A percentile compares a stretch with the other conserved stretches of the same genome.
Evolutionary conservation across 306 rosid genomes (phyloP).

Genomic region (Begonia loranthoides): DNA sequence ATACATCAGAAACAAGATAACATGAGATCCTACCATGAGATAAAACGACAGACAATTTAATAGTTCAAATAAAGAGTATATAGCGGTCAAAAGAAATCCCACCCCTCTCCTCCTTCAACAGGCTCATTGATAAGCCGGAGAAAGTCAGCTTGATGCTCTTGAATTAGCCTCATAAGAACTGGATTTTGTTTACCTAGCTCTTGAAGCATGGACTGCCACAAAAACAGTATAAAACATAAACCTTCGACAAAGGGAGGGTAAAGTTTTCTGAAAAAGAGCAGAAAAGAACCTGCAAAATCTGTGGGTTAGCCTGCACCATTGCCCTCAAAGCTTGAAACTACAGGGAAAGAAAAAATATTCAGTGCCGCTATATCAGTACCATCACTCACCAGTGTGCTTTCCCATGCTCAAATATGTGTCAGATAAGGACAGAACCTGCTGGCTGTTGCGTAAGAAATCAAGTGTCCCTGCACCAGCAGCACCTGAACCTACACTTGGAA

Average conservation of each 20-base stretch:
- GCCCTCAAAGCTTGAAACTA: slow-evolving; percentile 85
- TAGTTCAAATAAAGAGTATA: neutral
- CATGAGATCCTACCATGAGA: slow-evolving; percentile 1
- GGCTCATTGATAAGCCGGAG: slow-evolving; percentile 86
- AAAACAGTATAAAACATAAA: slow-evolving; percentile 4
- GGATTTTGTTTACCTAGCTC: slow-evolving; percentile 98
- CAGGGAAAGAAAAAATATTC: slow-evolving; percentile 7
- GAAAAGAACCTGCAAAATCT: slow-evolving; percentile 74
- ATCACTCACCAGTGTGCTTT: too few relatives aligned
- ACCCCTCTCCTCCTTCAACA: slow-evolving; percentile 85
- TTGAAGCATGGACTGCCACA: slow-evolving; percentile 87
- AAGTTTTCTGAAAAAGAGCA: slow-evolving; percentile 1
- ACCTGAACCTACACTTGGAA: slow-evolving; percentile 57
- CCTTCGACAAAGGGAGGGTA: neutral
- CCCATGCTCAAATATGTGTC: too few relatives aligned
- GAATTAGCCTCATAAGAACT: slow-evolving; percentile 76
- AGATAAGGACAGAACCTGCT: slow-evolving; percentile 31
- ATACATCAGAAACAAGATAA: slow-evolving; percentile 11
- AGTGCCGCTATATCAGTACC: too few relatives aligned
- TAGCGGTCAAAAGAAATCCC: slow-evolving; percentile 12
- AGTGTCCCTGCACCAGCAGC: slow-evolving; percentile 69
- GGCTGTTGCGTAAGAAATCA: slow-evolving; percentile 86
- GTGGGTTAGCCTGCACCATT: slow-evolving; percentile 95
- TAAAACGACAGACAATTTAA: neutral
- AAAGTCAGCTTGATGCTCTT: slow-evolving; percentile 81